A percentile compares a stretch with the other conserved stretches of the same genome.
phyloP scores from a whole-genome alignment of 176 grass and related monocot species.

The Eleusine indica region DNA sequence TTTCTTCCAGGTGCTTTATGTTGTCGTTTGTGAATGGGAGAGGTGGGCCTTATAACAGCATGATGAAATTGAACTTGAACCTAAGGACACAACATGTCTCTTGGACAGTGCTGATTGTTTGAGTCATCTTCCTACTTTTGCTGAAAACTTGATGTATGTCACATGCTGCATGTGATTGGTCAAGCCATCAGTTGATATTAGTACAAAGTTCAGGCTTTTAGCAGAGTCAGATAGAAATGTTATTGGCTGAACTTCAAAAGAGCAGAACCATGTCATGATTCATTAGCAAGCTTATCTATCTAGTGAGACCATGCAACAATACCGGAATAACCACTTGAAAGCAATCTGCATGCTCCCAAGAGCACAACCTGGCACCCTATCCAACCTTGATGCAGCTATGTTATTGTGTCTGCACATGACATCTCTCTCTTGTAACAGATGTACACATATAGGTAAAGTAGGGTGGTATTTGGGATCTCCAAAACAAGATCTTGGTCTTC shows the following conservation, averaged over 20 bases:
- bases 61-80: background rate
- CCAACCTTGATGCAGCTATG: background rate
- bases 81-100: background rate
- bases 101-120: background rate
- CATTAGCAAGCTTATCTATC: background rate
- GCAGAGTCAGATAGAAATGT: background rate
- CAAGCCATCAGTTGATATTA: background rate
- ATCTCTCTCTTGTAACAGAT: background rate
- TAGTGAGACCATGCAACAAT: background rate
- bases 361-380: background rate
- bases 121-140: background rate
- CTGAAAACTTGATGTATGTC: background rate
- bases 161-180: background rate
- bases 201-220: background rate
- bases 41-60: background rate
- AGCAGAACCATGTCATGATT: background rate
- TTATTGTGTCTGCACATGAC: background rate
- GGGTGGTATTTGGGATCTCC: background rate
- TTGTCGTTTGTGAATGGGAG: background rate
- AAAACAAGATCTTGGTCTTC: background rate
- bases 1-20: background rate
- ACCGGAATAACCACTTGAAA: background rate
- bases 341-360: background rate
- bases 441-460: background rate
- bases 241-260: background rate